Evolutionary conservation across 257 asterid species (phyloP).

Genomic region (Nicotiana tabacum): DNA sequence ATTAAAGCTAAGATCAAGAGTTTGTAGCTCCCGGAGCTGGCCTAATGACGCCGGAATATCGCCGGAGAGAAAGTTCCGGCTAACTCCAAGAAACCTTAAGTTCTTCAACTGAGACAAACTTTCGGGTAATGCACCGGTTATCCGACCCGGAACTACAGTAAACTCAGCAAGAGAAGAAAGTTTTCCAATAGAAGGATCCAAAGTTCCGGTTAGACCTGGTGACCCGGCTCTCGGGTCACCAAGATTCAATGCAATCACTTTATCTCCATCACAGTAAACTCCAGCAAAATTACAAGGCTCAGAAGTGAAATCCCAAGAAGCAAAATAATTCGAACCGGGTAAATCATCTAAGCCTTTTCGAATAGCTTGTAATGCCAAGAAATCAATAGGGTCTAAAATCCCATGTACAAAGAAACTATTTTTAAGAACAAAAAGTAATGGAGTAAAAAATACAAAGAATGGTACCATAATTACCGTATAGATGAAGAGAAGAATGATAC

Average conservation of each 20-base stretch:
- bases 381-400: slow-evolving; percentile 76
- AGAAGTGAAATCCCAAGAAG: slow-evolving; percentile 90
- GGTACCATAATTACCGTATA: slow-evolving; percentile 11
- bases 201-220: slow-evolving; percentile 53
- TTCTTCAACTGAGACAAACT: slow-evolving; percentile 39
- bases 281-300: slow-evolving; percentile 89
- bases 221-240: slow-evolving; percentile 96
- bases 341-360: slow-evolving; percentile 62
- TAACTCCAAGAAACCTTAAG: slow-evolving; percentile 46
- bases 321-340: slow-evolving; percentile 75
- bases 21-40: slow-evolving; percentile 42
- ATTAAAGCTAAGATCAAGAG: slow-evolving; percentile 80
- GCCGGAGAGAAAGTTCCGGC: slow-evolving; percentile 59
- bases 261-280: slow-evolving; percentile 66
- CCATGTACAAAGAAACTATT: slow-evolving; percentile 38
- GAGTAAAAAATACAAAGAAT: slow-evolving; percentile 15
- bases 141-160: slow-evolving; percentile 70
- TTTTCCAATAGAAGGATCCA: slow-evolving; percentile 57
- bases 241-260: slow-evolving; percentile 68
- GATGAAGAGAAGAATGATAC: not conserved
- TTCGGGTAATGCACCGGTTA: slow-evolving; percentile 48
- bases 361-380: slow-evolving; percentile 79
- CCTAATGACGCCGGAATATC: slow-evolving; percentile 50
- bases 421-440: slow-evolving; percentile 20
- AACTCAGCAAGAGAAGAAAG: slow-evolving; percentile 55